Conservation (phyloP, 2,329 filamentous ascomycete genomes). For the Colletotrichum nymphaeae region DNA sequence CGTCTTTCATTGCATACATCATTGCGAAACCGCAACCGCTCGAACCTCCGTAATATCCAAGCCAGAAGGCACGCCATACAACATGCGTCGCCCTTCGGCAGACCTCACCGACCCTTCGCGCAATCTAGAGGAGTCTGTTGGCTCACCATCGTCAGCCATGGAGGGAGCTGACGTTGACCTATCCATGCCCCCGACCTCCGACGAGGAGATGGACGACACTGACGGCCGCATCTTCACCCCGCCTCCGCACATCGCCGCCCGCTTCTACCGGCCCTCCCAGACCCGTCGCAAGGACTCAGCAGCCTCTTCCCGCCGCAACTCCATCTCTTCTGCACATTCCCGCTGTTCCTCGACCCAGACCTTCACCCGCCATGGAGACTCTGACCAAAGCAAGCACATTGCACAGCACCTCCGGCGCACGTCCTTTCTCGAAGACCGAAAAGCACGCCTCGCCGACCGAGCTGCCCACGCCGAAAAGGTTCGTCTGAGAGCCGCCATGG, state of each 20-base stretch:
- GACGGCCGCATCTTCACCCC: slow-evolving; percentile 64
- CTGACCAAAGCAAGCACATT: slow-evolving; percentile 77
- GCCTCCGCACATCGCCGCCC: slow-evolving; percentile 81
- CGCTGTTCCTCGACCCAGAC: slow-evolving; percentile 71
- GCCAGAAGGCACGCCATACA: slow-evolving; percentile 37
- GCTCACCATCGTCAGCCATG: slow-evolving; percentile 42
- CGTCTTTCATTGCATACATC: neutral
- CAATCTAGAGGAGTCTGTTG: slow-evolving; percentile 50
- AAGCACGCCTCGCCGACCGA: slow-evolving; percentile 81
- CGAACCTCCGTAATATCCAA: slow-evolving; percentile 12
- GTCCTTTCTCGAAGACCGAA: slow-evolving; percentile 84
- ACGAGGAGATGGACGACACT: slow-evolving; percentile 48
- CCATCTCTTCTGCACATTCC: slow-evolving; percentile 80
- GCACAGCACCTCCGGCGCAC: slow-evolving; percentile 84
- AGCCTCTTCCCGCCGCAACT: slow-evolving; percentile 83
- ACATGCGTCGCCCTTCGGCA: slow-evolving; percentile 56
- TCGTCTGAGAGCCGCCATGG: slow-evolving; percentile 78
- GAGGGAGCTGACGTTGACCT: slow-evolving; percentile 48
- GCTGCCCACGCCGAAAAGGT: slow-evolving; percentile 88
- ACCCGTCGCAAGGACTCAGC: slow-evolving; percentile 80
- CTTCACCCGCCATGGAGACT: slow-evolving; percentile 61
- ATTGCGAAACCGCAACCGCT: slow-evolving; percentile 18
- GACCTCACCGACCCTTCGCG: slow-evolving; percentile 55
- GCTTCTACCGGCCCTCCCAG: slow-evolving; percentile 77
- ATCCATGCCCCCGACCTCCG: slow-evolving; percentile 48